A percentile compares a stretch with the other conserved stretches of the same genome.
These are phyloP conservation scores for Thelephora ganbajun DNA, from an alignment of 768 basidiomycete genomes.

Conservation along the genomic window DNA sequence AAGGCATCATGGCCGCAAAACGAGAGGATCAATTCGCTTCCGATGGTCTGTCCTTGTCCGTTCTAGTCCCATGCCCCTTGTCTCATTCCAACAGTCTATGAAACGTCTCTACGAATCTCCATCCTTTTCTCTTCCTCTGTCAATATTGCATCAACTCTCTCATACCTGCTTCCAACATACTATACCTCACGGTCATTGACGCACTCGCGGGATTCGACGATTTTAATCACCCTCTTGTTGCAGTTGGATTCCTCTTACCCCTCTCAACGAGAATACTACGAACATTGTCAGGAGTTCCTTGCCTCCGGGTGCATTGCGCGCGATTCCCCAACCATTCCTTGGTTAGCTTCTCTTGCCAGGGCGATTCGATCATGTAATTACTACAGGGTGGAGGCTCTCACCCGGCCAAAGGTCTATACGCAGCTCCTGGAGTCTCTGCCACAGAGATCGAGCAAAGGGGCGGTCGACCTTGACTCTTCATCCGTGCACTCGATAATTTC, in stretches of 20 bases:
- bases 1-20: conserved; percentile 50
- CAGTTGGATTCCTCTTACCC: conserved; percentile 46
- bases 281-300: conserved; percentile 25
- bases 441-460: neutral
- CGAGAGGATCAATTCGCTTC: conserved; percentile 48
- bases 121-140: conserved; percentile 44
- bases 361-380: conserved; percentile 44
- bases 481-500: conserved; percentile 34
- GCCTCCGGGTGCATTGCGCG: conserved; percentile 25
- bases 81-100: conserved; percentile 36
- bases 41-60: conserved; percentile 39
- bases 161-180: conserved; percentile 39
- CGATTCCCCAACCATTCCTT: conserved; percentile 23
- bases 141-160: conserved; percentile 49
- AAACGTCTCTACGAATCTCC: conserved; percentile 57
- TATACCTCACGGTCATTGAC: conserved; percentile 19
- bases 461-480: conserved; percentile 18
- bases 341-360: conserved; percentile 39
- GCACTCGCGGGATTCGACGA: conserved; percentile 14
- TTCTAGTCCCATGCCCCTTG: neutral
- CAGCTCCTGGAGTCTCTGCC: neutral
- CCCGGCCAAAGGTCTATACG: conserved; percentile 10
- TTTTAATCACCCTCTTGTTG: conserved; percentile 20
- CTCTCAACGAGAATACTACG: conserved; percentile 44
- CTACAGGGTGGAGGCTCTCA: conserved; percentile 32